Evolutionary conservation across 345 rosid genomes (phyloP), one percentile per base, ranked within the genome.

Genomic region (Psidium guajava): DNA sequence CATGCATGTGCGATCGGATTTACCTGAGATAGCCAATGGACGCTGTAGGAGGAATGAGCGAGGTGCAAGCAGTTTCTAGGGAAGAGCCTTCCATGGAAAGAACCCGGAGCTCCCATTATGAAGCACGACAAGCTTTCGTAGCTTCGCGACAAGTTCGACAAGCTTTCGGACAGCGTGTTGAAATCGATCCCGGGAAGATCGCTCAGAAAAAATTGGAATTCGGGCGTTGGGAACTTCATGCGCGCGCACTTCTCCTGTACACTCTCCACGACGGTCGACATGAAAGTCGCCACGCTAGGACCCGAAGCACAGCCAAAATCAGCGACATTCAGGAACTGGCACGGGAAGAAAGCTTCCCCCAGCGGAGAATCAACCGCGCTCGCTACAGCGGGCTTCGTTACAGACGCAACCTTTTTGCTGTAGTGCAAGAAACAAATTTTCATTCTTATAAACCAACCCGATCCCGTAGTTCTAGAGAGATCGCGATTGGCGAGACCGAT

Each of bases 11-110:
- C 69, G 7, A 80, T 84, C 53, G 11, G 3, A 82, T 83, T 47
- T 8, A 89, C 87, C 88, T 83, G 57, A 18, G 91, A 87, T 44
- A 89, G 87, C 89, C 89, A 89, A 14, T 89, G 91, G 40, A 81
- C 83, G 84, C 82, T 12, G 13, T 84, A 82, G 1, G 86, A 83
- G 32, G 91, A 89, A 44, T 89, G 86, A 28, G 86, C 82, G 6
- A 89, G 80, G 77, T 86, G 83, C 83, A 86, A 3, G 56, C 40
- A 32, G 40, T 86, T 82, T 20, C 11, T 8, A 18, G 88, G 88
- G 61, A 84, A 89, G 69, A 86, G 83, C 51, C 87, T 40, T 3
- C 86, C 91, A 55, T 87, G 52, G 82, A 89, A 87, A 5, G 87
- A 82, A 25, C 91, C 88, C 32, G 88, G 91, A 64, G 73, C 84